Base-by-base conservation (phyloP, 495 filamentous ascomycete species). In the Penicillium lagena region DNA sequence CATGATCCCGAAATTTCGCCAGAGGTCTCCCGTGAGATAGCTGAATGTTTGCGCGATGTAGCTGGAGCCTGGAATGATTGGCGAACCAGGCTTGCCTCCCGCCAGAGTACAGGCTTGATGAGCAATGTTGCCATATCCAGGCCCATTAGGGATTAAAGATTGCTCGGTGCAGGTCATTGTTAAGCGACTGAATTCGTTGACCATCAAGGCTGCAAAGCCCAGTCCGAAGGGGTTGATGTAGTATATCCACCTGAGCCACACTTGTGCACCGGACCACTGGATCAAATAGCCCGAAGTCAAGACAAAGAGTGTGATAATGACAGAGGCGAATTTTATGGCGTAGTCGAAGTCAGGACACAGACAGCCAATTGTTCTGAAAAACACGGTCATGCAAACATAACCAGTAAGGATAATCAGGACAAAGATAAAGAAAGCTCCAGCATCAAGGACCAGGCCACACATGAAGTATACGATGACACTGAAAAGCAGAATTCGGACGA, bases 271-370 rank as follows among this genome's bases (percentile, higher is more conserved):
- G 17, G 81, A 76, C 52, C 79, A 88, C 47, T 88, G 85, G 45
- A 91, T 87, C 10, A 90, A 63, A 63, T 93, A 93, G 9, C 88
- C 88, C 6, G 79, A 82, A 0, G 87, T 91, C 32, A 87, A 58
- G 29, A 94, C 80, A 56, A 89, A 86, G 12, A 90, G 60, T 0
- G 86, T 89, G 53, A 94, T 87, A 22, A 85, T 78, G 1, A 85
- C 71, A 7, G 81, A 78, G 2, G 83, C 88, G 54, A 88, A 85
- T 59, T 87, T 89, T 56, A 89, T 85, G 8, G 87, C 87, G 39
- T 86, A 89, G 53, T 93, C 87, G 47, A 93, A 93, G 49, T 89
- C 86, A 0, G 88, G 86, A 45, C 84, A 86, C 10, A 93, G 43
- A 53, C 85, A 90, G 13, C 81, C 87, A 10, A 89, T 77, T 1